phyloP scores from a whole-genome alignment of 169 alveolate species.

The Eimeria maxima region DNA sequence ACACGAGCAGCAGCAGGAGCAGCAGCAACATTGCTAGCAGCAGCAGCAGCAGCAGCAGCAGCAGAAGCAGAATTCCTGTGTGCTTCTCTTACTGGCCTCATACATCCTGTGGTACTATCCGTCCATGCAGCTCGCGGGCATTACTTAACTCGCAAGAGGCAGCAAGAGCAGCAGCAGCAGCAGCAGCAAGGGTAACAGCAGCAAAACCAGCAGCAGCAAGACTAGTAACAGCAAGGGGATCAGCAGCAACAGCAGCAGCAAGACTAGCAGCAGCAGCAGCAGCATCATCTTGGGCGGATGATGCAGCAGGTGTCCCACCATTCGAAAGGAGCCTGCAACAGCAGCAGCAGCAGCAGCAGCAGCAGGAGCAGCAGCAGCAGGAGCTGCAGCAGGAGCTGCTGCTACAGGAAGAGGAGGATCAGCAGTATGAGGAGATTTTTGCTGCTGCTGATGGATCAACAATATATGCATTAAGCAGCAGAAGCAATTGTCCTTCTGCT shows the following conservation, averaged over 20 bases:
- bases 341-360: constrained; percentile 41
- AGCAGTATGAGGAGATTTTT: not conserved
- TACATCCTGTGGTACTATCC: not conserved
- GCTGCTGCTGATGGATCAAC: constrained; percentile 17
- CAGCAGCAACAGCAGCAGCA: too few species aligned
- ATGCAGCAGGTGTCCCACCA: not conserved
- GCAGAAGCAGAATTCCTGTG: not conserved
- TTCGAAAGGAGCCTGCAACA: not conserved
- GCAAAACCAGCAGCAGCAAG: not conserved
- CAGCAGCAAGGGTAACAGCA: not conserved
- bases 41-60: constrained; percentile 33
- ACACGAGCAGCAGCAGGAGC: not conserved
- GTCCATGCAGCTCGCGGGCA: not conserved
- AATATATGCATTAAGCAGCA: constrained; percentile 24
- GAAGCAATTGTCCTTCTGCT: constrained; percentile 15
- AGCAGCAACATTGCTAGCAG: constrained; percentile 1
- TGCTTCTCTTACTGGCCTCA: not conserved
- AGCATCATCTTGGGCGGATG: constrained; percentile 3
- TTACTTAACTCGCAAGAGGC: not conserved
- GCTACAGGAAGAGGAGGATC: not conserved
- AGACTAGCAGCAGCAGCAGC: constrained; percentile 25
- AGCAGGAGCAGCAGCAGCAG: not conserved
- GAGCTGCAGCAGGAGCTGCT: not conserved
- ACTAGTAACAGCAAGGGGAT: not conserved
- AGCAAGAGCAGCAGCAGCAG: constrained; percentile 32